Evolutionary conservation across 1,284 basidiomycete species (phyloP).

Genomic region (Papiliotrema fonsecae): DNA sequence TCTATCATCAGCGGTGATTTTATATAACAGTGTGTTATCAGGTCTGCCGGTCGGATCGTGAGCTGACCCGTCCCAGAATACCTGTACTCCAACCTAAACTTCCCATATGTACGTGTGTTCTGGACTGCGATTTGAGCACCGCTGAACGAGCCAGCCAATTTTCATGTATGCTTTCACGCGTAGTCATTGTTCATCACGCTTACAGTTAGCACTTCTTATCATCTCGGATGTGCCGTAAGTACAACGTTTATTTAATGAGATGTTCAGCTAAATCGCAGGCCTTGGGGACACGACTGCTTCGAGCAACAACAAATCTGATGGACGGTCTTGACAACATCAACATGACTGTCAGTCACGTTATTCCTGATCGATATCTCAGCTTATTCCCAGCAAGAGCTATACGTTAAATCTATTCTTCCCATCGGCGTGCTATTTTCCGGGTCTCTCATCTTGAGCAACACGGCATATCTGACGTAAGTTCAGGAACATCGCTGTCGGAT

Average conservation of each 20-base stretch:
- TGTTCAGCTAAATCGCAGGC: slow-evolving; percentile 54
- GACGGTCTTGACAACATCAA: slow-evolving; percentile 79
- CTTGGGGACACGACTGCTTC: slow-evolving; percentile 80
- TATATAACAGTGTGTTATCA: slow-evolving; percentile 70
- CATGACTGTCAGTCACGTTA: slow-evolving; percentile 57
- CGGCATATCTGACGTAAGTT: slow-evolving; percentile 67
- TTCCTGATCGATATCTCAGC: not conserved
- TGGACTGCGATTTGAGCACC: too few relatives aligned
- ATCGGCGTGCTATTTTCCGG: slow-evolving; percentile 90
- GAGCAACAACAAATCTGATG: slow-evolving; percentile 77
- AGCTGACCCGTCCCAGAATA: slow-evolving; percentile 53
- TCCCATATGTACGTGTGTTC: slow-evolving; percentile 55
- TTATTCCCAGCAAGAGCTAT: slow-evolving; percentile 58
- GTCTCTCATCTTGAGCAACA: slow-evolving; percentile 88
- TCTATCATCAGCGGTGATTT: slow-evolving; percentile 82
- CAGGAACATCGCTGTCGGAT: not conserved
- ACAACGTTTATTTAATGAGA: not conserved
- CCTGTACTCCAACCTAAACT: slow-evolving; percentile 73
- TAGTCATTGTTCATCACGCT: slow-evolving; percentile 50
- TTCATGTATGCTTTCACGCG: slow-evolving; percentile 42
- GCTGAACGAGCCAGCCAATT: slow-evolving; percentile 29
- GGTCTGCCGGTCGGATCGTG: not conserved
- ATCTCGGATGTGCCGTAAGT: slow-evolving; percentile 43
- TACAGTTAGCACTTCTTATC: slow-evolving; percentile 57
- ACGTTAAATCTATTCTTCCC: slow-evolving; percentile 81